phyloP scores from a whole-genome alignment of 2,329 filamentous ascomycete species.

The Nemania diffusa region DNA sequence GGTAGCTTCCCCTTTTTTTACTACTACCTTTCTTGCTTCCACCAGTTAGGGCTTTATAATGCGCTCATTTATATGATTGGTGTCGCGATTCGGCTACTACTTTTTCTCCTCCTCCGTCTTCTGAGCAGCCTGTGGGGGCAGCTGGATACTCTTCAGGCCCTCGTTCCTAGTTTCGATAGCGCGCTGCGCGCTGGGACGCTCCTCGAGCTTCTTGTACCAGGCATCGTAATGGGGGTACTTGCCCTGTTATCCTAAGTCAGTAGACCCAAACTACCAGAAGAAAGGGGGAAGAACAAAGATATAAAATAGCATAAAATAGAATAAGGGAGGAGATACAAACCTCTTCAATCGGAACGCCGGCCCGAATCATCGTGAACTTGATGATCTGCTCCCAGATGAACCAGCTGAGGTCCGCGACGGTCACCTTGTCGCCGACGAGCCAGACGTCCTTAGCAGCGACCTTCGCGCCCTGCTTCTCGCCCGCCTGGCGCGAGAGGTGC shows the following conservation, averaged over 20 bases:
- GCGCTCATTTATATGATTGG: not conserved
- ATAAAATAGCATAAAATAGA: too few species aligned
- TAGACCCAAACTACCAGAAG: not conserved
- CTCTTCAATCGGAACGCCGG: conserved; percentile 6
- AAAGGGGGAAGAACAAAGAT: not conserved
- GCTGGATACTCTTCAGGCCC: conserved; percentile 10
- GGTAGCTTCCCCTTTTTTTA: too few species aligned
- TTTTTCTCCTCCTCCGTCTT: not conserved
- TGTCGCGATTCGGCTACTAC: not conserved
- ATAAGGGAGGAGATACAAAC: conserved; percentile 5
- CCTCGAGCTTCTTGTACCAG: conserved; percentile 34
- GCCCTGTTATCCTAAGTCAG: conserved; percentile 23
- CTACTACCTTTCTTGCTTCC: too few species aligned
- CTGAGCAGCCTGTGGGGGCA: not conserved
- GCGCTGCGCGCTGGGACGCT: conserved; percentile 29
- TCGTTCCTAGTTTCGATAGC: conserved; percentile 26
- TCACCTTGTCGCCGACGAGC: conserved; percentile 40
- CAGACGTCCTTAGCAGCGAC: conserved; percentile 29
- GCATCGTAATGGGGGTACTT: conserved; percentile 38
- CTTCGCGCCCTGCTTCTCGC: conserved; percentile 38
- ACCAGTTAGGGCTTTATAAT: not conserved
- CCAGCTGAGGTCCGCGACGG: conserved; percentile 38
- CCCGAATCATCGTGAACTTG: not conserved
- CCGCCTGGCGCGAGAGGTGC: conserved; percentile 43
- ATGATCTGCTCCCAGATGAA: conserved; percentile 39